Base-by-base conservation (phyloP, 305 asterid genomes). In the Rubia balearica region DNA sequence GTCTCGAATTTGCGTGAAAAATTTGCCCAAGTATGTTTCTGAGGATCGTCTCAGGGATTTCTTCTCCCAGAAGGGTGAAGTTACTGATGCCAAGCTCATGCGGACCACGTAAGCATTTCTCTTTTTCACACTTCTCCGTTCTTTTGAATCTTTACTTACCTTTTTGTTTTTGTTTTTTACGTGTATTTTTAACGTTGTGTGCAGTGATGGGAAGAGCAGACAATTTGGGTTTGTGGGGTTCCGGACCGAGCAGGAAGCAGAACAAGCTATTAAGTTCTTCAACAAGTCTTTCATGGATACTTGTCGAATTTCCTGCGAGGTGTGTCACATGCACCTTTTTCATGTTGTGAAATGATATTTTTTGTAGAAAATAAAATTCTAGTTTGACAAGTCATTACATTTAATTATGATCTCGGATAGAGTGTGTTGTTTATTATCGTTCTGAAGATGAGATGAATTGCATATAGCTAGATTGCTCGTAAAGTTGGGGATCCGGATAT, bases 21-120 rank as follows among this genome's bases (percentile, higher is more conserved):
- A 89, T 81, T 79, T 93, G 83, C 97, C 98, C 0, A 88, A 89
- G 73, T 78, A 89, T 78, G 96, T 75, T 40, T 77, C 88, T 0
- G 96, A 93, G 82, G 96, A 93, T 43, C 89, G 90, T 65, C 92
- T 93, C 59, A 86, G 89, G 73, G 96, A 93, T 6, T 86, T 88
- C 77, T 93, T 93, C 86, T 90, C 98, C 40, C 86, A 83, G 81
- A 90, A 90, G 82, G 98, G 98, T 71, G 97, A 93, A 82, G 95
- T 94, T 63, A 94, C 98, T 7, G 98, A 91, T 73, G 92, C 95
- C 75, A 94, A 87, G 87, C 88, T 94, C 73, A 89, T 91, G 88
- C 96, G 97, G 67, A 94, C 97, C 72, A 82, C 82, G 98, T 94
- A 82, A 75, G 11, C 40, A 11, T 64, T 43, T 74, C 16, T 4